Conservation (phyloP, 768 basidiomycete species). For the Dioszegia aurantiaca region DNA sequence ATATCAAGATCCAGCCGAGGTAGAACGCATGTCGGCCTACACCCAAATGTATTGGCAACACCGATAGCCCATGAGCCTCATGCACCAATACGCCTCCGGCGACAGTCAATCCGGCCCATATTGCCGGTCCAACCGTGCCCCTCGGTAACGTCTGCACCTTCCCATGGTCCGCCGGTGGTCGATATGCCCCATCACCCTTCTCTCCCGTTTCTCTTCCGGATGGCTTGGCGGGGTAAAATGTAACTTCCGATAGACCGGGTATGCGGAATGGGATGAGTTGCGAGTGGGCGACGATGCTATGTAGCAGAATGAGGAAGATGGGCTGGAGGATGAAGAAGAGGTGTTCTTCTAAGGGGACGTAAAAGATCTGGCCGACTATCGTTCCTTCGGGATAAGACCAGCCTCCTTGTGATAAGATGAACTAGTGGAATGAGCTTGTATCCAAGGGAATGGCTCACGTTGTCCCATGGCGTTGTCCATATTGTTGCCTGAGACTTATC, state of each 20-base stretch:
- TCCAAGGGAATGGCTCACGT: constrained; percentile 26
- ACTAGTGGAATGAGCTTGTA: constrained; percentile 20
- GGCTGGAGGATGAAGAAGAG: constrained; percentile 51
- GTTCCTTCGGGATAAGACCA: constrained; percentile 45
- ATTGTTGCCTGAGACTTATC: constrained; percentile 35
- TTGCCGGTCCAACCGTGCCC: constrained; percentile 21
- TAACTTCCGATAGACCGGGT: background rate
- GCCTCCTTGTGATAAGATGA: constrained; percentile 33
- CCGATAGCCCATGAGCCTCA: constrained; percentile 25
- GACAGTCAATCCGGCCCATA: constrained; percentile 25
- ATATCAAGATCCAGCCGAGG: constrained; percentile 46
- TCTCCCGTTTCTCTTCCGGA: background rate
- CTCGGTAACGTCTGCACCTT: constrained; percentile 37
- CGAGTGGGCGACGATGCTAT: constrained; percentile 29
- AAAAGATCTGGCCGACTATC: constrained; percentile 37
- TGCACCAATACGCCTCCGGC: constrained; percentile 26
- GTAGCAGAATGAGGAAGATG: constrained; percentile 42
- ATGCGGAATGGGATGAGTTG: constrained; percentile 35
- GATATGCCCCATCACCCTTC: background rate
- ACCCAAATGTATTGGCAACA: constrained; percentile 1
- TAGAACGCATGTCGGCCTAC: constrained; percentile 41
- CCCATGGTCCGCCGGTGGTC: background rate
- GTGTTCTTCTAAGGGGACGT: constrained; percentile 50
- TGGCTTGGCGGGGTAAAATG: background rate
- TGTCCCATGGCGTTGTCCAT: constrained; percentile 52